phyloP scores from a whole-genome alignment of 2,329 filamentous ascomycete species.

The Ceratocystis colombiana region DNA sequence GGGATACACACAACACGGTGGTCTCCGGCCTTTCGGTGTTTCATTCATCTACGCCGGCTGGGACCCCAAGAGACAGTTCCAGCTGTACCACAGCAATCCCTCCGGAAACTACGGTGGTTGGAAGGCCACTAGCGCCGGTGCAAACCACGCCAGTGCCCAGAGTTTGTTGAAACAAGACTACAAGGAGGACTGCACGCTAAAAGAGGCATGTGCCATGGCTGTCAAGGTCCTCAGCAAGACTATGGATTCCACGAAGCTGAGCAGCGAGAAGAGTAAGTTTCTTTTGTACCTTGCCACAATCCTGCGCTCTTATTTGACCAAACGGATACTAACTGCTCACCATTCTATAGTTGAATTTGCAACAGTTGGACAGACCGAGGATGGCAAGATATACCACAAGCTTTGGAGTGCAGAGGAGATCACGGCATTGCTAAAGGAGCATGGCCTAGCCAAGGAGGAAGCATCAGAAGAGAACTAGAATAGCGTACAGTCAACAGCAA shows the following conservation, averaged over 20 bases:
- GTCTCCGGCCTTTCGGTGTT: slow-evolving; percentile 93
- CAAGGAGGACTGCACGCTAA: slow-evolving; percentile 92
- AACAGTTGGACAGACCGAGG: slow-evolving; percentile 88
- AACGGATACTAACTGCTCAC: slow-evolving; percentile 27
- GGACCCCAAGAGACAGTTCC: slow-evolving; percentile 92
- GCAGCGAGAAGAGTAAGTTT: slow-evolving; percentile 91
- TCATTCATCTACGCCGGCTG: slow-evolving; percentile 99
- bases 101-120: slow-evolving; percentile 98
- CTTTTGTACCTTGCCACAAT: background rate
- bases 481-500: background rate
- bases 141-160: slow-evolving; percentile 96
- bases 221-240: slow-evolving; percentile 99
- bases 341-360: slow-evolving; percentile 75
- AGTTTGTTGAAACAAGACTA: slow-evolving; percentile 98
- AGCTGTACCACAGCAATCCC: slow-evolving; percentile 97
- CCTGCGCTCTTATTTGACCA: slow-evolving; percentile 30
- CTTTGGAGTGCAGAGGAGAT: slow-evolving; percentile 97
- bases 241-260: slow-evolving; percentile 98
- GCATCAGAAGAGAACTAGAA: slow-evolving; percentile 54
- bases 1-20: slow-evolving; percentile 97
- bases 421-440: slow-evolving; percentile 83
- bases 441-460: slow-evolving; percentile 84
- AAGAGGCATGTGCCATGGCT: slow-evolving; percentile 93
- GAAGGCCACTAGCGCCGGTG: slow-evolving; percentile 96
- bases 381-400: slow-evolving; percentile 96